Evolutionary conservation across 2,329 filamentous ascomycete species (phyloP), one percentile per base, ranked within the genome.

Genomic region (Didymella glomerata): DNA sequence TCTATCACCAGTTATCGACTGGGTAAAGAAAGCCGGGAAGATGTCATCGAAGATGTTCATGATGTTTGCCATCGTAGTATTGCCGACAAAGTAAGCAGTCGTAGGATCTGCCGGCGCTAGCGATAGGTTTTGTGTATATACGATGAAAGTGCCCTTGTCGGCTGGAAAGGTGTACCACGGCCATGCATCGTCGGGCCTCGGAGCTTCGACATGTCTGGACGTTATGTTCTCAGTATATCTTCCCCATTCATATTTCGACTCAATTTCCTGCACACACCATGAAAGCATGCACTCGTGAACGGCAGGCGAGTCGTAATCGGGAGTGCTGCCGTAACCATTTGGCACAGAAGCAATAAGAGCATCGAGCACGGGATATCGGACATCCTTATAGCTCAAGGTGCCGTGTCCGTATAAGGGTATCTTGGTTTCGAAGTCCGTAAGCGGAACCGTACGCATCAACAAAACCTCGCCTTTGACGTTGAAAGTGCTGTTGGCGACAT

Each of bases 201-300:
- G n/a, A n/a, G n/a, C n/a, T n/a, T n/a, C n/a, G n/a, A n/a, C n/a
- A n/a, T n/a, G n/a, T n/a, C n/a, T n/a, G n/a, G n/a, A n/a, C n/a
- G n/a, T n/a, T n/a, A n/a, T n/a, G n/a, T n/a, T n/a, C n/a, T n/a
- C n/a, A n/a, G n/a, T n/a, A n/a, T n/a, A n/a, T n/a, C n/a, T n/a
- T n/a, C n/a, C n/a, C n/a, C n/a, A n/a, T n/a, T n/a, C n/a, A n/a
- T 32, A 32, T 14, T 3, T 57, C 1, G 69, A 72, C 5, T 54
- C 16, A 2, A 74, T 47, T 2, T 36, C 60, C 32, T 70, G 62
- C 4, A 73, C 64, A 34, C 70, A 74, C 68, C 67, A 74, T 1
- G 62, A 54, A 0, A 72, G 32, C 0, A 70, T 25, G 24, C 71
- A 72, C 45, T 74, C 70, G 0, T 67, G 63, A 0, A 61, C 59